Percentiles rank a stretch among this genome's conserved stretches.
Evolutionary conservation across 2,329 filamentous ascomycete species (phyloP).

Genomic region (Cercospora canescens): DNA sequence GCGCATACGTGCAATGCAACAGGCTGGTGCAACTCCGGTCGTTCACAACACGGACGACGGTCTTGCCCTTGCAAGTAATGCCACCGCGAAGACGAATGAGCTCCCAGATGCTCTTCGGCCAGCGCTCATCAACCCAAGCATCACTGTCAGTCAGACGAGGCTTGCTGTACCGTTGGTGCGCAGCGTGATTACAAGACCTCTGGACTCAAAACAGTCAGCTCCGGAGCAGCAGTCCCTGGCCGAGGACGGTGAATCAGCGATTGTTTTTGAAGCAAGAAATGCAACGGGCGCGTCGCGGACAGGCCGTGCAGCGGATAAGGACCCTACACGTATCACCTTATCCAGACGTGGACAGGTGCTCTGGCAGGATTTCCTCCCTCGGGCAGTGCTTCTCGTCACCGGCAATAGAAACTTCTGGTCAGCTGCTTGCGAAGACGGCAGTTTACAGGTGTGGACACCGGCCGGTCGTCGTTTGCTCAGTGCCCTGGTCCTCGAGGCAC

Average conservation of each 20-base stretch:
- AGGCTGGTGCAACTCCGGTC: constrained; percentile 68
- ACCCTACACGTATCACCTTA: constrained; percentile 81
- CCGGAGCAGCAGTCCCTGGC: constrained; percentile 47
- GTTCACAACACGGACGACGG: constrained; percentile 76
- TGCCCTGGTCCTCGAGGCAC: constrained; percentile 82
- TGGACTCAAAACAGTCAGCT: constrained; percentile 63
- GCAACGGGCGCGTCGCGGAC: constrained; percentile 63
- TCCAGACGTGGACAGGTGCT: constrained; percentile 76
- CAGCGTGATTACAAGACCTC: constrained; percentile 75
- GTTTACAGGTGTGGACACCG: constrained; percentile 86
- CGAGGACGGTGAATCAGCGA: constrained; percentile 58
- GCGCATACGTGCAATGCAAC: constrained; percentile 58
- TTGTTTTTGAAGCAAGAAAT: constrained; percentile 87
- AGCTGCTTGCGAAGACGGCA: constrained; percentile 89
- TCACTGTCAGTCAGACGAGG: constrained; percentile 79
- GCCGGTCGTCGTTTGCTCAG: constrained; percentile 84
- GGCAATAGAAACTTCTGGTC: constrained; percentile 91
- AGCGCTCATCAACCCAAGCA: constrained; percentile 78
- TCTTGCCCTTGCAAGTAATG: constrained; percentile 70
- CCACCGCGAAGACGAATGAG: constrained; percentile 56
- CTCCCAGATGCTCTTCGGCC: constrained; percentile 80
- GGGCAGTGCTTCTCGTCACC: constrained; percentile 83
- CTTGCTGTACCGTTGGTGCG: constrained; percentile 86
- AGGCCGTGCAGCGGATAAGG: constrained; percentile 63
- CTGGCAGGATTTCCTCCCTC: constrained; percentile 93